Percentiles rank a stretch among this genome's conserved stretches.
Conservation (phyloP, 75 land plant species). For the Pinus taeda region DNA sequence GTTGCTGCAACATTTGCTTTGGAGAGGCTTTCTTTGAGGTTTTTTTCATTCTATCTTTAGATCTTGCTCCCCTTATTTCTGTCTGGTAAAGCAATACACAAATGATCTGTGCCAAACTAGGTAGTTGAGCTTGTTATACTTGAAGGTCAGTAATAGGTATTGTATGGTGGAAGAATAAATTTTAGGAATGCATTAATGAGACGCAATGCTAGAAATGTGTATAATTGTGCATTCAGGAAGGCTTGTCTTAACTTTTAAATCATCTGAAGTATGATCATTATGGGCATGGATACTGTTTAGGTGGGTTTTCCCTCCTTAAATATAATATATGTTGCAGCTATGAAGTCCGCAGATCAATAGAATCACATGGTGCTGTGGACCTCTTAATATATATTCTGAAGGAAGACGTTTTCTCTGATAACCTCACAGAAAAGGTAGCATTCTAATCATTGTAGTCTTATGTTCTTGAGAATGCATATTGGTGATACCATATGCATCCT, state of each 20-base stretch:
- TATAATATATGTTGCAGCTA: conserved; percentile 22
- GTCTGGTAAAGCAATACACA: background rate
- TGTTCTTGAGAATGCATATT: background rate
- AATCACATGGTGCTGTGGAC: conserved; percentile 55
- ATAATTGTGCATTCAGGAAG: background rate
- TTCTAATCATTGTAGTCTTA: background rate
- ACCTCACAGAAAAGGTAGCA: conserved; percentile 57
- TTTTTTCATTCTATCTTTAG: background rate
- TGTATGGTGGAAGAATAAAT: background rate
- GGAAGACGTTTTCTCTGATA: conserved; percentile 24
- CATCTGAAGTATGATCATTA: background rate
- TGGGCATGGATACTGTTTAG: background rate
- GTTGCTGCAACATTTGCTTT: conserved; percentile 58
- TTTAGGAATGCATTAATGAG: background rate
- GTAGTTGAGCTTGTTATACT: background rate
- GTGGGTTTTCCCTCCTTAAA: background rate
- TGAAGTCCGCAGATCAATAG: conserved; percentile 51
- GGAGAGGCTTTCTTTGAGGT: conserved; percentile 81
- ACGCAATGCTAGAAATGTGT: background rate
- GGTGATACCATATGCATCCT: background rate
- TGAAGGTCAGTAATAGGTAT: background rate
- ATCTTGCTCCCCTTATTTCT: background rate
- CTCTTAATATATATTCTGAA: conserved; percentile 53
- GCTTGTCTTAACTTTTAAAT: background rate
- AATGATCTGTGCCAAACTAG: background rate